These are phyloP conservation scores for Botrytis medusae DNA, from an alignment of 2,329 filamentous ascomycete genomes.

Conservation along the genomic window DNA sequence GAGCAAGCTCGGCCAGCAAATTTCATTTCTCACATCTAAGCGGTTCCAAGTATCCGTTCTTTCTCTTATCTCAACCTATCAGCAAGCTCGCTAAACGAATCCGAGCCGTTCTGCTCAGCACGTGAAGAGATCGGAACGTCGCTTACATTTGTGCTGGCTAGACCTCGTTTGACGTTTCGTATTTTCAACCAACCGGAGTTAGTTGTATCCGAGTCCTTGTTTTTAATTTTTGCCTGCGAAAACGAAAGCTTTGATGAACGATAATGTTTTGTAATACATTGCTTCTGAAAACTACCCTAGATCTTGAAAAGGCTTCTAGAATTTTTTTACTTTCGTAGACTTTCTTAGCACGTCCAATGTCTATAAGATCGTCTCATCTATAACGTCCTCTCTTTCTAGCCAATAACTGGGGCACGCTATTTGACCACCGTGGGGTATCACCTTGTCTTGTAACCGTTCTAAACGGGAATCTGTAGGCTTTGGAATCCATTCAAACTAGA, in stretches of 20 bases:
- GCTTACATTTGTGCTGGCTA: neutral
- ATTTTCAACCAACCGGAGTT: neutral
- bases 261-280: neutral
- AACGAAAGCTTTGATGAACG: neutral
- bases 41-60: neutral
- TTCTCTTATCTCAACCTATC: conserved; percentile 3
- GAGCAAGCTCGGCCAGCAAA: neutral
- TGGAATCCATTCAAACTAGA: neutral
- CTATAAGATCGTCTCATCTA: neutral
- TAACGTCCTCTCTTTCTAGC: neutral
- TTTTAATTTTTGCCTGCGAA: neutral
- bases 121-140: neutral
- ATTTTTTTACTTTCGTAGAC: neutral
- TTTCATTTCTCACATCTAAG: neutral
- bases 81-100: neutral
- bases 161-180: neutral
- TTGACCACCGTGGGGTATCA: neutral
- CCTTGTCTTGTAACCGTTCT: neutral
- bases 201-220: neutral
- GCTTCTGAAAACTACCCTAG: neutral
- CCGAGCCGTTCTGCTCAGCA: neutral
- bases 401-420: neutral
- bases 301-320: neutral
- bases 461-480: neutral
- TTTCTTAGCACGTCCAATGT: neutral